Conservation (phyloP, 1,284 basidiomycete species). For the Naganishia sp. region DNA sequence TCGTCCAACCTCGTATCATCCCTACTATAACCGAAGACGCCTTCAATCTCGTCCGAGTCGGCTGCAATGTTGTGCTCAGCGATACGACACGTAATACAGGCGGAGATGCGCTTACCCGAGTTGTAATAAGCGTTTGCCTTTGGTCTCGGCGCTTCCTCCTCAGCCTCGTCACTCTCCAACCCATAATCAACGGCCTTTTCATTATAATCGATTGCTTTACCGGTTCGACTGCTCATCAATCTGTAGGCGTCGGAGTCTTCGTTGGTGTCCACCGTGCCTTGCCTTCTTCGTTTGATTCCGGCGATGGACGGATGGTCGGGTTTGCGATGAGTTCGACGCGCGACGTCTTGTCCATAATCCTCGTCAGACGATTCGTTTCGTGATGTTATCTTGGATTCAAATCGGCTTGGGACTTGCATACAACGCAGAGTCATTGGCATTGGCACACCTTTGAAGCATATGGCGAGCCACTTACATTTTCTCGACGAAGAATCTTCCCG, state of each 20-base stretch:
- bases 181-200: conserved; percentile 55
- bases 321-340: conserved; percentile 70
- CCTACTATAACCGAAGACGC: conserved; percentile 75
- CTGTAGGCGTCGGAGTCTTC: conserved; percentile 55
- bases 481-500: conserved; percentile 27
- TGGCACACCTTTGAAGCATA: not conserved
- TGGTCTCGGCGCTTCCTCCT: conserved; percentile 67
- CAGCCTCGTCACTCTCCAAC: conserved; percentile 64
- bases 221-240: conserved; percentile 76
- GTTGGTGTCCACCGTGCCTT: conserved; percentile 44
- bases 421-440: not conserved
- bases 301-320: conserved; percentile 49
- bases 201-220: conserved; percentile 76
- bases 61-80: not conserved
- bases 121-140: conserved; percentile 61
- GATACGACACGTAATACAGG: not conserved
- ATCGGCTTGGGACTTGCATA: conserved; percentile 33
- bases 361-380: conserved; percentile 65
- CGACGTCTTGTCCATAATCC: conserved; percentile 79
- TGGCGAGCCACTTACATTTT: conserved; percentile 35
- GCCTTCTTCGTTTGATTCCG: conserved; percentile 36
- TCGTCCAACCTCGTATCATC: conserved; percentile 78
- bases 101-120: not conserved
- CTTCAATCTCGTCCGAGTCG: conserved; percentile 75
- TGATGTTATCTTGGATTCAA: conserved; percentile 36